These are phyloP conservation scores for Pichia sorboxylosa DNA, from an alignment of 1,139 yeast species.

Conservation along the genomic window DNA sequence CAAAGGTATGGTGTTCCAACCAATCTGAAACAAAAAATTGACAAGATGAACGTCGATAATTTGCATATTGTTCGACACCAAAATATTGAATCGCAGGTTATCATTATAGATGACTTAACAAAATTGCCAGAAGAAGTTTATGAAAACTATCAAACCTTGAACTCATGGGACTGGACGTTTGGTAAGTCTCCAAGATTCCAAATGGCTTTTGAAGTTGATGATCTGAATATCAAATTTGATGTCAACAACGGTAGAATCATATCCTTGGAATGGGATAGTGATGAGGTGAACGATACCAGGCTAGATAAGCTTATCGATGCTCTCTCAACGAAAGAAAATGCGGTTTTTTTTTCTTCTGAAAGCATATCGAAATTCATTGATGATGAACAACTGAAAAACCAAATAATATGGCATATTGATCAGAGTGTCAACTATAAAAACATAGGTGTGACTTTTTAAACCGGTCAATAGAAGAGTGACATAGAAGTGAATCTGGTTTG, in stretches of 20 bases:
- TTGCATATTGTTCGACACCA: conserved; percentile 5
- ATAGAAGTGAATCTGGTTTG: no score
- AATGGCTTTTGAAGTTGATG: conserved; percentile 9
- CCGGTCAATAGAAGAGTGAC: no score
- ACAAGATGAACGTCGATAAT: conserved; percentile 9
- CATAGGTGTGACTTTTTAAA: conserved; percentile 9
- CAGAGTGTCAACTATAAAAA: conserved; percentile 12
- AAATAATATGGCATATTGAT: conserved; percentile 20
- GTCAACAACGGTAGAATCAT: conserved; percentile 16
- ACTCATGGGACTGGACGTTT: conserved; percentile 59
- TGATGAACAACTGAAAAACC: conserved; percentile 9
- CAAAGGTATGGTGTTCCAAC: conserved; percentile 24
- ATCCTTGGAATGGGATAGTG: conserved; percentile 10
- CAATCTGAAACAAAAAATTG: conserved; percentile 10
- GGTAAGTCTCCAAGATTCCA: conserved; percentile 51
- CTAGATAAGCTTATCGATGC: conserved; percentile 3
- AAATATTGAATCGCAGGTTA: conserved; percentile 10
- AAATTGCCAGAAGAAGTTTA: conserved; percentile 37
- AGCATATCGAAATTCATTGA: conserved; percentile 6
- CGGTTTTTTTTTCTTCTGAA: conserved; percentile 12
- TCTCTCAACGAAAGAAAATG: conserved; percentile 3
- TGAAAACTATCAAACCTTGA: conserved; percentile 33
- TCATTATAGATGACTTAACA: conserved; percentile 18
- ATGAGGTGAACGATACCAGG: conserved; percentile 4
- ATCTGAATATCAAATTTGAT: conserved; percentile 10